Evolutionary conservation across 208 protist genomes (phyloP), one percentile per base, ranked within the genome.

Genomic region (Trypanosoma theileri): DNA sequence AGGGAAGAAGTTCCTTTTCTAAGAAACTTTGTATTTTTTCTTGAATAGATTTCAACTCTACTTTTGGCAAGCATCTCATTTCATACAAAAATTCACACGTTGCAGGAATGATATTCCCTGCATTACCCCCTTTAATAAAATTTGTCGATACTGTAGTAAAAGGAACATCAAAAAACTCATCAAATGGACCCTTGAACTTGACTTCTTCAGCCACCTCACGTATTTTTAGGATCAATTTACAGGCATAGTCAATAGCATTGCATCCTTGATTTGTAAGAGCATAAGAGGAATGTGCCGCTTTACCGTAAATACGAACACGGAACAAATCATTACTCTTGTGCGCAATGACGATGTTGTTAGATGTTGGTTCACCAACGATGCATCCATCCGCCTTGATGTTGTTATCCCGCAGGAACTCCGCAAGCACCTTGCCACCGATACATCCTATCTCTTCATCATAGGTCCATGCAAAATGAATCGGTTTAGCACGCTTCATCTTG

Each of bases 331-430:
- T 80, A 28, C 73, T 77, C 54, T 86, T 86, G 67, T 86, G 79
- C 19, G 81, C 81, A n/a, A 86, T 67, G 52, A 88, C 77, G 4
- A 86, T 57, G 22, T 79, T 62, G 48, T 83, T 54, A 26, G 79
- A 85, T 16, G 77, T 84, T 35, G 76, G 79, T 64, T 91, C 78
- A 42, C 85, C 79, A 40, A 91, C 79, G 3, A 85, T 56, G 73
- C 81, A 91, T n/a, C 67, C 70, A 44, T 87, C 76, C 3, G 58
- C 74, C 48, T 76, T 76, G 56, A 84, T 70, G 24, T 58, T 62
- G 22, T 77, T 61, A 24, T 66, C 26, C 53, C 77, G 77, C 46
- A 65, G 69, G 60, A 53, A 63, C 22, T 83, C 50, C 12, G 69
- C 80, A 19, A 88, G 58, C n/a, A 65, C 69, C 19, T 64, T 50